A percentile compares a stretch with the other conserved stretches of the same genome.
Conservation (phyloP, 2,329 filamentous ascomycete species). For the Paecilomyces dactylethromorphus region DNA sequence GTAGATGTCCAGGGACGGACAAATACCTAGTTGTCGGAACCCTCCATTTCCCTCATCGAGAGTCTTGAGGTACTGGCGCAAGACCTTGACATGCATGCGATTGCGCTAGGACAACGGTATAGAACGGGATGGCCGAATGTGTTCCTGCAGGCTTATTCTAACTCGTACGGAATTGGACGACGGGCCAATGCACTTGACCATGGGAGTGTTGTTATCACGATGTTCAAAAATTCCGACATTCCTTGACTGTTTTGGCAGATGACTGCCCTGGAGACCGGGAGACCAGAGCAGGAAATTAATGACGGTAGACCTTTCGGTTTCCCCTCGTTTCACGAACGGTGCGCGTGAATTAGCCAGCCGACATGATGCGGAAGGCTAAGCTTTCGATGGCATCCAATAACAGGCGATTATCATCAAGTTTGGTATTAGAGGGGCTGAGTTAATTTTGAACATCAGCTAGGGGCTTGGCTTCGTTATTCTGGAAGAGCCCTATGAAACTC, state of each 20-base stretch:
- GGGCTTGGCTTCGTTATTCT: neutral
- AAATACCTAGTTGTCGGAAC: neutral
- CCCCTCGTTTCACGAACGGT: neutral
- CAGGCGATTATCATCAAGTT: neutral
- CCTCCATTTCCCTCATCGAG: neutral
- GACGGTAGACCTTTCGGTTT: neutral
- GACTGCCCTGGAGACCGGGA: neutral
- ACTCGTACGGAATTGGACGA: neutral
- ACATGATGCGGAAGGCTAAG: neutral
- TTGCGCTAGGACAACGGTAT: neutral
- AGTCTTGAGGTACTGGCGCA: neutral
- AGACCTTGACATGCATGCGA: neutral
- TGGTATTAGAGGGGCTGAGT: neutral
- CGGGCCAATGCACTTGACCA: neutral
- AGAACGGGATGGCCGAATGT: neutral
- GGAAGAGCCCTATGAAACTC: neutral
- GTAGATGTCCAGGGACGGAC: neutral
- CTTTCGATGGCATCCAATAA: neutral
- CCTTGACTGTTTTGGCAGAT: neutral
- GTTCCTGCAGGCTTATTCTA: neutral
- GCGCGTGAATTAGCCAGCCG: neutral
- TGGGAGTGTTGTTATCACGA: neutral
- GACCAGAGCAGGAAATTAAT: neutral
- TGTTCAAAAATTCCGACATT: neutral
- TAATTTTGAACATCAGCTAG: neutral